Conservation (phyloP, 768 basidiomycete species). For the Boletus fagicola region DNA sequence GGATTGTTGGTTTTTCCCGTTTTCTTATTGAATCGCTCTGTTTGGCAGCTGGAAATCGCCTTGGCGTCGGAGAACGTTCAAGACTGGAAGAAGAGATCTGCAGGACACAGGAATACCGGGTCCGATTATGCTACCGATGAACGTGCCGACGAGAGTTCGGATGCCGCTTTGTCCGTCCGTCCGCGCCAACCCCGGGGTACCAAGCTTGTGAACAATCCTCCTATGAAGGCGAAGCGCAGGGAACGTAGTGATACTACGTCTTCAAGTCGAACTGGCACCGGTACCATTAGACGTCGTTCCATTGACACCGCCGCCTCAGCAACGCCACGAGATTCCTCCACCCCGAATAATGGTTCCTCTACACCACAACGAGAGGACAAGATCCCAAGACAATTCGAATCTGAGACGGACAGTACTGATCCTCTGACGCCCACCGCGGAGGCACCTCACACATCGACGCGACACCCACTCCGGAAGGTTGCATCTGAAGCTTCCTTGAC, state of each 20-base stretch:
- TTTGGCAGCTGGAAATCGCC: conserved; percentile 68
- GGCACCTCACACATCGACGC: conserved; percentile 8
- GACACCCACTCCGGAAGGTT: conserved; percentile 32
- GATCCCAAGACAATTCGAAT: conserved; percentile 42
- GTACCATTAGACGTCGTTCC: conserved; percentile 28
- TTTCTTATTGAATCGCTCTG: conserved; percentile 8
- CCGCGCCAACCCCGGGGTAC: conserved; percentile 40
- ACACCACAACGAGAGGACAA: conserved; percentile 35
- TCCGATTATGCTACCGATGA: conserved; percentile 40
- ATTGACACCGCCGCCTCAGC: conserved; percentile 23
- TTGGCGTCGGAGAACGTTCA: conserved; percentile 54
- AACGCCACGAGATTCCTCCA: conserved; percentile 30
- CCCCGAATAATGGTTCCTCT: conserved; percentile 26
- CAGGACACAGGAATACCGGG: conserved; percentile 21
- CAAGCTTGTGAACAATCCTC: conserved; percentile 34
- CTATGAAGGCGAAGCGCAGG: conserved; percentile 41
- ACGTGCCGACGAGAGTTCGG: conserved; percentile 59
- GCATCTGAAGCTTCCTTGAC: conserved; percentile 33
- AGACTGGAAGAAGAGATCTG: conserved; percentile 32
- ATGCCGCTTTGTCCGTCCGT: conserved; percentile 40
- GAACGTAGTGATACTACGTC: conserved; percentile 63
- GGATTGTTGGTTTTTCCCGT: background rate
- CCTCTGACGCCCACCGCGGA: conserved; percentile 33
- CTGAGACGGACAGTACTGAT: conserved; percentile 26
- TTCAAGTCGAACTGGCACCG: conserved; percentile 50